Conservation (phyloP, 2,329 filamentous ascomycete species). For the Aspergillus amoenus region DNA sequence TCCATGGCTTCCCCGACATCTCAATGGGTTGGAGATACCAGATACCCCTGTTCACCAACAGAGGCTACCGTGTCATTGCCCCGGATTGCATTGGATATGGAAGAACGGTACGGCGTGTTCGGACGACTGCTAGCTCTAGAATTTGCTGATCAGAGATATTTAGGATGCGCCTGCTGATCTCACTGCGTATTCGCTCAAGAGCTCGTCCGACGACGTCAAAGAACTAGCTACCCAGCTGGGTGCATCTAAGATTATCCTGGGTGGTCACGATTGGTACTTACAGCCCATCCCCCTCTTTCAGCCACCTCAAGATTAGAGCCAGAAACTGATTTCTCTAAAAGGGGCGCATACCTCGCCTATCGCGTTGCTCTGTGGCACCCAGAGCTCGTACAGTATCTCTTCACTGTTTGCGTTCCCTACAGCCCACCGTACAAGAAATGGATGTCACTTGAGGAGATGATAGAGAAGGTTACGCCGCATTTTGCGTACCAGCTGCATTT, state of each 20-base stretch:
- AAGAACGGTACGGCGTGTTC: slow-evolving; percentile 55
- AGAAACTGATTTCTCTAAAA: slow-evolving; percentile 18
- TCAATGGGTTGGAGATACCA: slow-evolving; percentile 87
- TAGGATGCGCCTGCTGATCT: slow-evolving; percentile 61
- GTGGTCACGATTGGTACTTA: slow-evolving; percentile 78
- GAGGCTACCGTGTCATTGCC: slow-evolving; percentile 75
- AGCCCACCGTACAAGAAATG: slow-evolving; percentile 54
- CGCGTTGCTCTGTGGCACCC: slow-evolving; percentile 73
- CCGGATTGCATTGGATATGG: slow-evolving; percentile 88
- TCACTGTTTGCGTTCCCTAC: slow-evolving; percentile 80
- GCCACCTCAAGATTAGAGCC: background rate
- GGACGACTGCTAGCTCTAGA: background rate
- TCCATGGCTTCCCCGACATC: slow-evolving; percentile 82
- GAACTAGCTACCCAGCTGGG: slow-evolving; percentile 64
- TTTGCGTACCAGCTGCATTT: slow-evolving; percentile 87
- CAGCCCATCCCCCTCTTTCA: background rate
- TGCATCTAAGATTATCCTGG: slow-evolving; percentile 67
- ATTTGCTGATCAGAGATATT: slow-evolving; percentile 37
- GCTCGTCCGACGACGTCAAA: slow-evolving; percentile 71
- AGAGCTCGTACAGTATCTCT: slow-evolving; percentile 69
- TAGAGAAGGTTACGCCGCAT: slow-evolving; percentile 60
- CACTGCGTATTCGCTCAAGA: slow-evolving; percentile 68
- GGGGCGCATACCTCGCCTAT: slow-evolving; percentile 77
- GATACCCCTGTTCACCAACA: slow-evolving; percentile 70
- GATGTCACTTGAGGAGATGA: slow-evolving; percentile 59